Evolutionary conservation across 2,329 filamentous ascomycete genomes (phyloP).

Genomic region (Falciphora oryzae): DNA sequence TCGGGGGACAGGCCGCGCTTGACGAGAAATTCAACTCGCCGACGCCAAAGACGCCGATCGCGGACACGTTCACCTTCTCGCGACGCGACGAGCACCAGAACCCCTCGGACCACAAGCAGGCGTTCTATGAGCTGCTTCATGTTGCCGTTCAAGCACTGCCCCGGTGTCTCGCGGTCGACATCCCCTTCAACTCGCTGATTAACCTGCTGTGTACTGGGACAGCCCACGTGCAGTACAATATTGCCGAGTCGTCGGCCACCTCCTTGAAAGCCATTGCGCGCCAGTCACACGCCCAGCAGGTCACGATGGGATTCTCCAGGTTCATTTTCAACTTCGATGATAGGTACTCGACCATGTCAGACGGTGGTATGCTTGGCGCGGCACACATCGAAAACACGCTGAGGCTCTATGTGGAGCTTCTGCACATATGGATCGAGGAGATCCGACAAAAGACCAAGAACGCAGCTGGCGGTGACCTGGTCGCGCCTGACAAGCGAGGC

Average conservation of each 20-base stretch:
- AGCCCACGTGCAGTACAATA: slow-evolving; percentile 87
- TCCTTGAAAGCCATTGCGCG: slow-evolving; percentile 93
- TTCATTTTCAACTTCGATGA: slow-evolving; percentile 99
- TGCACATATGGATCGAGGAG: slow-evolving; percentile 97
- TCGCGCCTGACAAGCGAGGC: slow-evolving; percentile 60
- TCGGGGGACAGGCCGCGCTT: slow-evolving; percentile 89
- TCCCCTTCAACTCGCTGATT: slow-evolving; percentile 88
- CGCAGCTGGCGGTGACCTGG: slow-evolving; percentile 48
- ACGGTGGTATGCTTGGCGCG: slow-evolving; percentile 90
- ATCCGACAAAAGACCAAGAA: slow-evolving; percentile 82
- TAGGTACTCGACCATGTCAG: slow-evolving; percentile 94
- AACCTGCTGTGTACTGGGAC: slow-evolving; percentile 95
- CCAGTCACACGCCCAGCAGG: slow-evolving; percentile 88
- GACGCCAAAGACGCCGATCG: slow-evolving; percentile 88
- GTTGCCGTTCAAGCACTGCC: slow-evolving; percentile 93
- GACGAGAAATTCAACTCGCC: slow-evolving; percentile 91
- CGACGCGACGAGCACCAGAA: slow-evolving; percentile 72
- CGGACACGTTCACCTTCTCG: slow-evolving; percentile 88
- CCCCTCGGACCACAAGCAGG: slow-evolving; percentile 77
- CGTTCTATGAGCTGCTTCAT: slow-evolving; percentile 91
- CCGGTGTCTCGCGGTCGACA: slow-evolving; percentile 84
- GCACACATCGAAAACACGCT: slow-evolving; percentile 94
- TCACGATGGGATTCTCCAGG: slow-evolving; percentile 91
- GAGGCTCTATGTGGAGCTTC: slow-evolving; percentile 83
- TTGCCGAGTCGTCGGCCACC: slow-evolving; percentile 85